Evolutionary conservation across 1,284 basidiomycete species (phyloP), one percentile per base, ranked within the genome.

Genomic region (Leccinum subrobustum): DNA sequence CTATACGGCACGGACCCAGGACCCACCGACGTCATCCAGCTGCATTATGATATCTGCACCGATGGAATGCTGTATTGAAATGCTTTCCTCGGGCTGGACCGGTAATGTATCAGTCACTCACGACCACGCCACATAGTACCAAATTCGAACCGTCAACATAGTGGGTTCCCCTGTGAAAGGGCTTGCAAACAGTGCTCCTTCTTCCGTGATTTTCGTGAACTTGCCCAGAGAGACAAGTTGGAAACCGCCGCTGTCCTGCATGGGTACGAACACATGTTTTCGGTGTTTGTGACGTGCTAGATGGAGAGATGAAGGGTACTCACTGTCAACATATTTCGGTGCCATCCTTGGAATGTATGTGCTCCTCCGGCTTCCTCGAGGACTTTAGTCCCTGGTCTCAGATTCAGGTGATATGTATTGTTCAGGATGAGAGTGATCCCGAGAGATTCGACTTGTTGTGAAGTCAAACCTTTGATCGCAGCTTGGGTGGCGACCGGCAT

Each of bases 21-120:
- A 77, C 87, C 73, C 67, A 89, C 91, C 92, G 57, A 94, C 93
- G 75, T 94, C 92, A 70, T 94, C 92, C 12, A 94, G 79, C 70
- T 94, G 92, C 92, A 94, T 94, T 65, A 95, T 93, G 60, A 95
- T 95, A 73, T 95, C 92, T 16, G 88, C 90, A 4, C 92, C 92
- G 52, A 95, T 93, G 4, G 87, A 80, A 68, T 95, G 92, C 70
- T 93, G 91, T 67, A 90, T 88, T n/a, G 85, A 83, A 42, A 93
- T 92, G 65, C 89, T 91, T 77, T 92, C 88, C 75, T 93, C 91
- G 47, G 92, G 91, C 87, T 92, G 64, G n/a, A 63, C 50, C 16
- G 48, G 48, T 12, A 62, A 59, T 39, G 31, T 68, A 64, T 70
- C 59, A 71, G 59, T 54, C 52, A 57, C 11, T 58, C 47, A 33